These are phyloP conservation scores for Protea cynaroides DNA, from an alignment of 164 flowering plant species.

Conservation along the genomic window DNA sequence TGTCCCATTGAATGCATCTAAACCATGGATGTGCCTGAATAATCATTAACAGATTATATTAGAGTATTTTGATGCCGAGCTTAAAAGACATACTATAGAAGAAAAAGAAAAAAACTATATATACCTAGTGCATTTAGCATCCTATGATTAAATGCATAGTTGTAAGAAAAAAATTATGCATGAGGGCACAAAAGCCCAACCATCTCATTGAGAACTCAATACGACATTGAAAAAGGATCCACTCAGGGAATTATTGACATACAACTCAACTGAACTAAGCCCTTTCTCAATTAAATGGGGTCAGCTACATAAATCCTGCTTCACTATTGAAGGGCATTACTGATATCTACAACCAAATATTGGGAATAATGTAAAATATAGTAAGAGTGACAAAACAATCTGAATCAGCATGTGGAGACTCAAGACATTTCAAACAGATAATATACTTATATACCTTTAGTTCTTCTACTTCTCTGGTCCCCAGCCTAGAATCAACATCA, in stretches of 20 bases:
- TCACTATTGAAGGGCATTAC: background rate
- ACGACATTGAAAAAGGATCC: too few species aligned
- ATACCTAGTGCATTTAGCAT: background rate
- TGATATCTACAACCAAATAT: background rate
- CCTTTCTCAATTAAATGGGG: too few species aligned
- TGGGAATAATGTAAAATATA: background rate
- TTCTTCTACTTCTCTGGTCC: slow-evolving; percentile 81
- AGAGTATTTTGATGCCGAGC: background rate
- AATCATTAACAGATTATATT: slow-evolving; percentile 5
- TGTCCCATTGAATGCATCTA: slow-evolving; percentile 51
- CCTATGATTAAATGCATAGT: background rate
- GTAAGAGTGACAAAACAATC: background rate
- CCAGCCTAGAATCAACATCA: slow-evolving; percentile 74
- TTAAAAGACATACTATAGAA: background rate
- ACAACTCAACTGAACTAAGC: too few species aligned
- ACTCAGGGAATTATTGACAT: too few species aligned
- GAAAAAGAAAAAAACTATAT: background rate
- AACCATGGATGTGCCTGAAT: slow-evolving; percentile 77
- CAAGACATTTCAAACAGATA: background rate
- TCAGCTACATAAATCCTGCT: too few species aligned
- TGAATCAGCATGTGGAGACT: background rate
- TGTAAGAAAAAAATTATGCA: background rate
- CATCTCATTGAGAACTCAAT: too few species aligned
- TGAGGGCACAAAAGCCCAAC: too few species aligned
- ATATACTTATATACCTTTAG: slow-evolving; percentile 71